A percentile compares a stretch with the other conserved stretches of the same genome.
These are phyloP conservation scores for Podila epigama DNA, from an alignment of 192 early-diverging fungal genomes.

Conservation along the genomic window DNA sequence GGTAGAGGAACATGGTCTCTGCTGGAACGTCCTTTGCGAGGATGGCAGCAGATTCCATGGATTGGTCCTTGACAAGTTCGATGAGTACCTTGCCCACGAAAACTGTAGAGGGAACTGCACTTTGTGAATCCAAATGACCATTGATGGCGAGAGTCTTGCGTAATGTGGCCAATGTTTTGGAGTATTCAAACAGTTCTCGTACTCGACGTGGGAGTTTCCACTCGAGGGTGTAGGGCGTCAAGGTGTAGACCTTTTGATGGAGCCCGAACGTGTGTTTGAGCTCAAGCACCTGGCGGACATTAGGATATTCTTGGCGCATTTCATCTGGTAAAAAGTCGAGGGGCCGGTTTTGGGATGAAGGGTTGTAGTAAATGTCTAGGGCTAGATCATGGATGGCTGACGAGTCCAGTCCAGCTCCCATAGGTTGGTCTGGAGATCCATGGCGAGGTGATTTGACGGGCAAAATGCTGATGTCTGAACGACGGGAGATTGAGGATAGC, in stretches of 20 bases:
- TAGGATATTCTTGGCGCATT: constrained; percentile 42
- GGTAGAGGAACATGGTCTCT: constrained; percentile 38
- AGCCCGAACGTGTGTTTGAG: constrained; percentile 44
- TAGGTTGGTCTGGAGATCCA: neutral
- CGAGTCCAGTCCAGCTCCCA: neutral
- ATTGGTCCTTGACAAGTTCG: constrained; percentile 28
- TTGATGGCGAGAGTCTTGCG: neutral
- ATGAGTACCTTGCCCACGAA: constrained; percentile 26
- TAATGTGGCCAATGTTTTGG: neutral
- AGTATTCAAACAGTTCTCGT: constrained; percentile 26
- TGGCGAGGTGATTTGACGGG: neutral
- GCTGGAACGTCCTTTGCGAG: constrained; percentile 32
- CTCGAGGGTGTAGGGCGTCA: constrained; percentile 42
- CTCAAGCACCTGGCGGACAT: constrained; percentile 13
- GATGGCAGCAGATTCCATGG: constrained; percentile 11
- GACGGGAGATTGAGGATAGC: constrained; percentile 17
- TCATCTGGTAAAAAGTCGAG: constrained; percentile 33
- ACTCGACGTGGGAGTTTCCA: constrained; percentile 34
- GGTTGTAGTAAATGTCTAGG: constrained; percentile 24
- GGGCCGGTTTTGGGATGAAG: neutral
- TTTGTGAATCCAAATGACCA: neutral
- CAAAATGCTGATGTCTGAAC: constrained; percentile 33
- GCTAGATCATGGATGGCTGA: constrained; percentile 22
- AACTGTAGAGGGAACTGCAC: neutral
- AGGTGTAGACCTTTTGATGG: constrained; percentile 40